phyloP scores from a whole-genome alignment of 257 asterid genomes.

The Petrea volubilis region DNA sequence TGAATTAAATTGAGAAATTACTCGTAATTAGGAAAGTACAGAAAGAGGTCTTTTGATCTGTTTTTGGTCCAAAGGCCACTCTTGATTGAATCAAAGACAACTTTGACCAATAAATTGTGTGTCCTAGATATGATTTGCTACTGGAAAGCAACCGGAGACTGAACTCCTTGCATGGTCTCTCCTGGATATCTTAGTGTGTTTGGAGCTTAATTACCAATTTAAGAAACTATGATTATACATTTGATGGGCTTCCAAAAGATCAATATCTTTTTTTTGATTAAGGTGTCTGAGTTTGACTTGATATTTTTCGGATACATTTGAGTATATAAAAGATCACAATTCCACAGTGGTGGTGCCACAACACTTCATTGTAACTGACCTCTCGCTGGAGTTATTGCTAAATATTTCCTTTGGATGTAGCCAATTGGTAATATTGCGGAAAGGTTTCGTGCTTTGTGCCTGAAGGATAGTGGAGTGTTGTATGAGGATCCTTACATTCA shows the following conservation, averaged over 20 bases:
- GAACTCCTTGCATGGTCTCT: background rate
- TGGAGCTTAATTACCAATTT: background rate
- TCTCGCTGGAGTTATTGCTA: slow-evolving; percentile 1
- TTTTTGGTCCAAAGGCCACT: background rate
- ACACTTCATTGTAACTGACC: background rate
- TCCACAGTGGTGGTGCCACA: background rate
- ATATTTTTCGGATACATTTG: background rate
- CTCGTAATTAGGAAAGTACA: no score
- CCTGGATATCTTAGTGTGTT: background rate
- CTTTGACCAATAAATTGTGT: background rate
- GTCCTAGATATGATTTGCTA: background rate
- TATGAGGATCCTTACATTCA: slow-evolving; percentile 82
- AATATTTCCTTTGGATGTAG: slow-evolving; percentile 39
- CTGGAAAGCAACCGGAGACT: background rate
- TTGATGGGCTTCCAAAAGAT: background rate
- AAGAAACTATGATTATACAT: slow-evolving; percentile 5
- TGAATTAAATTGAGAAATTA: background rate
- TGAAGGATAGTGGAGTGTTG: slow-evolving; percentile 80
- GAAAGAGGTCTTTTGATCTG: background rate
- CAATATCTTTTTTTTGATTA: background rate
- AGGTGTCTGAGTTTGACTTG: background rate
- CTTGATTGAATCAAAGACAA: background rate
- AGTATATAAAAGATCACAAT: background rate
- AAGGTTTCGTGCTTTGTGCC: slow-evolving; percentile 69
- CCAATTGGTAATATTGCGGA: slow-evolving; percentile 75